Base-by-base conservation (phyloP, 2,329 filamentous ascomycete species). In the Incumbomyces lentus region DNA sequence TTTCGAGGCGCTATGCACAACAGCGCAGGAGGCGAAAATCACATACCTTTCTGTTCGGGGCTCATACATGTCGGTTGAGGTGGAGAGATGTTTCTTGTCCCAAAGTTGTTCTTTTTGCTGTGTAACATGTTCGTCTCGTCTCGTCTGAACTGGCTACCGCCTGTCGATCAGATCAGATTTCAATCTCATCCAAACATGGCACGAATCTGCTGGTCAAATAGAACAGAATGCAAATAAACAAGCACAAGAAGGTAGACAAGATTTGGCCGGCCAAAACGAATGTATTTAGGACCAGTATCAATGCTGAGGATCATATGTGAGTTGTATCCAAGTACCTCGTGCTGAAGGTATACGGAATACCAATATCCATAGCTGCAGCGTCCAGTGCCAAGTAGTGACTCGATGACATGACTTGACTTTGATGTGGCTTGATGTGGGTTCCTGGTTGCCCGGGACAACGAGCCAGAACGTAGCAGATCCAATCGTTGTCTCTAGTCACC, bases 61-160 rank as follows among this genome's bases (percentile, higher is more conserved):
- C 62, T 65, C 68, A 71, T 70, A 55, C 64, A 68, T 40, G 64
- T 66, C 40, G 68, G 68, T 18, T 66, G 64, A 14, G 68, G 66
- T 47, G 68, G 68, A 49, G 68, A 68, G 48, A 68, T 64, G 60
- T 69, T 71, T 54, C 68, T 63, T 44, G 64, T 57, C 50, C 60
- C 62, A 40, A 60, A 50, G 50, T 60, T 66, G 49, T 61, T 49
- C 45, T 44, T 50, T 40, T 49, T 60, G 51, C 59, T 61, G 55
- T 68, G 65, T 56, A 69, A 64, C 59, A 66, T 68, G 39, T 2
- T 40, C 16, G 19, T 12, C 29, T 37, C 3, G 26, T 8, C 32
- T 44, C 31, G 41, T 44, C n/a, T 14, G 29, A 12, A 17, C 13
- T 40, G 17, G 26, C 18, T 39, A 39, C 5, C 5, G 32, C 22